These are phyloP conservation scores for Monilinia fructigena DNA, from an alignment of 2,329 filamentous ascomycete genomes.

Conservation along the genomic window DNA sequence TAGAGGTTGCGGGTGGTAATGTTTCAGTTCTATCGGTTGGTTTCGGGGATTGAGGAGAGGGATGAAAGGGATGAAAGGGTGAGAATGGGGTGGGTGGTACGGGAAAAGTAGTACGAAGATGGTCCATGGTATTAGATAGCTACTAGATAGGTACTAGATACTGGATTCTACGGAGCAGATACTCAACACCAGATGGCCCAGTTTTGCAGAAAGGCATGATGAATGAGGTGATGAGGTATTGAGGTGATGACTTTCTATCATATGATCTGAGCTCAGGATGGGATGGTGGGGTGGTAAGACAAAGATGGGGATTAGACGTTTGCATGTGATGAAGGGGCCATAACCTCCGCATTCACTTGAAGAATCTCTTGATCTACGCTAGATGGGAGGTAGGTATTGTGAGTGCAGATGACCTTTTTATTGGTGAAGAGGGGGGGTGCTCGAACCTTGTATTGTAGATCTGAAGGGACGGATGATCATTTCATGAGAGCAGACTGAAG, in stretches of 20 bases:
- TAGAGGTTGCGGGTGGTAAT: not conserved
- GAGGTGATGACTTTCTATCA: conserved; percentile 19
- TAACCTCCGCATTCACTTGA: not conserved
- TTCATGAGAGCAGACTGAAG: conserved; percentile 17
- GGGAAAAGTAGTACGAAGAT: not conserved
- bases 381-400: not conserved
- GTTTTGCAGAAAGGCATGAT: not conserved
- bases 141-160: no score
- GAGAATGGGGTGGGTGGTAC: not conserved
- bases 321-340: conserved; percentile 11
- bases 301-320: conserved; percentile 2
- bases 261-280: conserved; percentile 11
- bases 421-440: conserved; percentile 13
- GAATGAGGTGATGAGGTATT: conserved; percentile 6
- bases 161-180: no score
- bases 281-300: conserved; percentile 22
- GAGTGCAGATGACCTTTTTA: conserved; percentile 22
- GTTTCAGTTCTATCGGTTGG: conserved; percentile 14
- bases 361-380: not conserved
- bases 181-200: not conserved
- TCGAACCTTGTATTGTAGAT: conserved; percentile 15
- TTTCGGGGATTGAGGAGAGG: not conserved
- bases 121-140: no score
- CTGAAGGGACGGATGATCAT: conserved; percentile 19
- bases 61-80: not conserved